Evolutionary conservation across 352 stramenopile genomes (phyloP), one percentile per base, ranked within the genome.

Genomic region (Pythium apleroticum): DNA sequence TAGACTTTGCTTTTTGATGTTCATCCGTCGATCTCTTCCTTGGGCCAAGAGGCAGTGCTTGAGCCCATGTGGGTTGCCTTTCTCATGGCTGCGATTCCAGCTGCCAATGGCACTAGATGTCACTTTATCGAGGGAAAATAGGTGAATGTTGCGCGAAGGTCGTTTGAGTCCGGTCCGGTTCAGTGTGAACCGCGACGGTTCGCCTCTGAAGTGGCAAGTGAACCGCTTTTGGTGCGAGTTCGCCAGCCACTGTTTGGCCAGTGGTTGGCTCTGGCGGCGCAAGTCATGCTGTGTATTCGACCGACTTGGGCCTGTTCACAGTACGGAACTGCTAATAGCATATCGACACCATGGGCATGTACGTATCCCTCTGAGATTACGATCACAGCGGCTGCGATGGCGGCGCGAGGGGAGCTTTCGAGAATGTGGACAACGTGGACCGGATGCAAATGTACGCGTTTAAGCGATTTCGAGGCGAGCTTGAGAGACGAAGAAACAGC

Each of bases 271-370:
- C 78, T 85, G 68, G 75, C 63, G 77, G 65, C 67, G 76, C 70
- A 49, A 56, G 37, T 52, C 41, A 37, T 28, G 57, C 55, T 39
- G 37, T 53, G 60, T 57, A 27, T 53, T 52, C 28, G 63, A 48
- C 52, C 30, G 30, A 53, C 24, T 35, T 31, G 46, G 52, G 20
- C 6, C 22, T 57, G 28, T 31, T 35, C 78, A 78, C 84, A 92
- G 81, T 92, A 90, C 81, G 81, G 84, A 92, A 92, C 84, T 92
- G 84, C 81, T 89, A 81, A 72, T 66, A 76, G 71, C 74, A 84
- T 77, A 83, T 78, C 76, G 61, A 66, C 61, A 73, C 54, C 50
- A 92, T 92, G 84, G 84, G 84, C 84, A 92, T 92, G 84, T 92
- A 90, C 80, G 84, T 92, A 33, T 24, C 37, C 17, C 28, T 50